Evolutionary conservation across 2,329 filamentous ascomycete genomes (phyloP).

Genomic region (Alternaria tenuissima): DNA sequence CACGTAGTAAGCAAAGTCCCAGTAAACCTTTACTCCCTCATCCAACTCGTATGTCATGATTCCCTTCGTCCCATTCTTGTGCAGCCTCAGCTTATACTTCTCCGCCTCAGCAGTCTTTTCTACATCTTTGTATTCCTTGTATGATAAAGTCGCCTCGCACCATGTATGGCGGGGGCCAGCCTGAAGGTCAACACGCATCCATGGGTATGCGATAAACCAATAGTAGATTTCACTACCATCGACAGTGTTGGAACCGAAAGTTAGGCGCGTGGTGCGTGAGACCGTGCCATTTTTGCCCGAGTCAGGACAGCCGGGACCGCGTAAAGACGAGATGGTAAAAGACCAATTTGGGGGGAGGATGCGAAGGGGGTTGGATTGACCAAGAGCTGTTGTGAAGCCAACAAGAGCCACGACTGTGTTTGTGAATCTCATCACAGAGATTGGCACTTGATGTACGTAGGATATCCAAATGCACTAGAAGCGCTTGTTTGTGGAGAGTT

Average conservation of each 20-base stretch:
- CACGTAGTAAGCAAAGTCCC: slow-evolving; percentile 25
- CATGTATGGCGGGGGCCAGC: slow-evolving; percentile 18
- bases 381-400: slow-evolving; percentile 14
- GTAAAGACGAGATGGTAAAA: slow-evolving; percentile 23
- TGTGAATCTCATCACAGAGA: slow-evolving; percentile 13
- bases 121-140: slow-evolving; percentile 18
- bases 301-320: slow-evolving; percentile 29
- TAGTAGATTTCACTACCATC: slow-evolving; percentile 34
- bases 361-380: slow-evolving; percentile 20
- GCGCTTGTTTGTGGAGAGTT: not conserved
- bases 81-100: slow-evolving; percentile 25
- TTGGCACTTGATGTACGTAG: not conserved
- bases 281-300: not conserved
- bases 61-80: slow-evolving; percentile 30
- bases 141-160: slow-evolving; percentile 31
- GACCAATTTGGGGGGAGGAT: slow-evolving; percentile 21
- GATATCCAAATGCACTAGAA: not conserved
- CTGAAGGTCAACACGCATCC: slow-evolving; percentile 16
- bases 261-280: slow-evolving; percentile 19
- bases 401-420: slow-evolving; percentile 10
- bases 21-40: slow-evolving; percentile 20
- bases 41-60: slow-evolving; percentile 25
- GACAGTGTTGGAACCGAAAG: slow-evolving; percentile 25
- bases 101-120: not conserved
- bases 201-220: slow-evolving; percentile 29